Conservation (phyloP, 768 basidiomycete species). For the Rhodotorula taiwanensis region DNA sequence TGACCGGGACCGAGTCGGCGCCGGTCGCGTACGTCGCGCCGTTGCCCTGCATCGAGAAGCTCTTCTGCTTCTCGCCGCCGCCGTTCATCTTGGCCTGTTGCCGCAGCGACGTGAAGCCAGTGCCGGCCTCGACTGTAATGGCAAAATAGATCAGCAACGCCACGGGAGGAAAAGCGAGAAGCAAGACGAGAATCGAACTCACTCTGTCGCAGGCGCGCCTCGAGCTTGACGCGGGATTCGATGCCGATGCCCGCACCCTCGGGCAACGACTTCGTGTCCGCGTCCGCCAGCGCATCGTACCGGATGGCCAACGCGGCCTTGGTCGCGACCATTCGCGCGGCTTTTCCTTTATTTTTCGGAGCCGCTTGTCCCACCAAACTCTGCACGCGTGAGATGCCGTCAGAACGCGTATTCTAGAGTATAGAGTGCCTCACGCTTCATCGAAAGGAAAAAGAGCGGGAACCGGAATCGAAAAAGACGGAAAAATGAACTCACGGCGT, state of each 20-base stretch:
- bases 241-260: conserved; percentile 79
- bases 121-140: conserved; percentile 67
- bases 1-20: conserved; percentile 56
- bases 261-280: conserved; percentile 70
- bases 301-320: conserved; percentile 95
- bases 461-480: too few relatives aligned
- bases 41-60: conserved; percentile 73
- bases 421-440: too few relatives aligned
- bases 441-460: not conserved
- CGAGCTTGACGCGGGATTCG: conserved; percentile 89
- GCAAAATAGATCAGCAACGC: too few relatives aligned
- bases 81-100: conserved; percentile 57
- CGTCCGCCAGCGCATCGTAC: conserved; percentile 90
- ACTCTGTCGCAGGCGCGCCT: conserved; percentile 72
- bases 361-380: conserved; percentile 50
- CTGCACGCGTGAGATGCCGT: not conserved
- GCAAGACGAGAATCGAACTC: not conserved
- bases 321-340: conserved; percentile 99
- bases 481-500: conserved; percentile 58
- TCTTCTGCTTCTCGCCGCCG: conserved; percentile 50
- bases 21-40: conserved; percentile 72
- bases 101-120: conserved; percentile 56
- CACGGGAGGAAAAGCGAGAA: not conserved
- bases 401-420: too few relatives aligned
- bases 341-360: conserved; percentile 98